Evolutionary conservation across 306 rosid species (phyloP).

Genomic region (Cucumis cinereus): DNA sequence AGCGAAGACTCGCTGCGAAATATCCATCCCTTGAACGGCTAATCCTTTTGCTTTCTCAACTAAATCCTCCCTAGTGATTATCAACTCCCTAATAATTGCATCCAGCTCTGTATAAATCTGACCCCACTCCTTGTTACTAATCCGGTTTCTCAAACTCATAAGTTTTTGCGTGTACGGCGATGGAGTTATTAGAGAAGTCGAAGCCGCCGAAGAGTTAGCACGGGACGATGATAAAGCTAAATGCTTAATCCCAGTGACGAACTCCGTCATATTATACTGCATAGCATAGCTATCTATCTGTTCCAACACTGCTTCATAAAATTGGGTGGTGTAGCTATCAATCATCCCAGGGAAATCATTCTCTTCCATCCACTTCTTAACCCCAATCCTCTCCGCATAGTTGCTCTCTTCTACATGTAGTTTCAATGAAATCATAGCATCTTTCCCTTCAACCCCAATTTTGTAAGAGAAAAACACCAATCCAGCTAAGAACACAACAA

Average conservation of each 20-base stretch:
- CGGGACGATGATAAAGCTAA: slow-evolving; percentile 34
- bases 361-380: slow-evolving; percentile 92
- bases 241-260: slow-evolving; percentile 77
- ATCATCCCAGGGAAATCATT: slow-evolving; percentile 81
- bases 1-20: slow-evolving; percentile 53
- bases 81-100: slow-evolving; percentile 52
- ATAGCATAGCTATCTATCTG: slow-evolving; percentile 79
- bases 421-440: slow-evolving; percentile 76
- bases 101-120: slow-evolving; percentile 50
- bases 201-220: slow-evolving; percentile 33
- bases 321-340: slow-evolving; percentile 59
- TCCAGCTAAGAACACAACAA: slow-evolving; percentile 60
- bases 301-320: slow-evolving; percentile 67
- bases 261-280: slow-evolving; percentile 80
- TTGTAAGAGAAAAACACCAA: slow-evolving; percentile 72
- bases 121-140: slow-evolving; percentile 68
- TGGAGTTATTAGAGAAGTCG: slow-evolving; percentile 28
- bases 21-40: slow-evolving; percentile 61
- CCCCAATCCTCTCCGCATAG: slow-evolving; percentile 75
- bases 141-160: slow-evolving; percentile 50
- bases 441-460: slow-evolving; percentile 90
- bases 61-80: slow-evolving; percentile 66
- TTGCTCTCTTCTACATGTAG: slow-evolving; percentile 66
- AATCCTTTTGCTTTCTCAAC: slow-evolving; percentile 75
- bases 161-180: slow-evolving; percentile 57